Evolutionary conservation across 2,329 filamentous ascomycete genomes (phyloP), one percentile per base, ranked within the genome.

Genomic region (Colletotrichum tropicicola): DNA sequence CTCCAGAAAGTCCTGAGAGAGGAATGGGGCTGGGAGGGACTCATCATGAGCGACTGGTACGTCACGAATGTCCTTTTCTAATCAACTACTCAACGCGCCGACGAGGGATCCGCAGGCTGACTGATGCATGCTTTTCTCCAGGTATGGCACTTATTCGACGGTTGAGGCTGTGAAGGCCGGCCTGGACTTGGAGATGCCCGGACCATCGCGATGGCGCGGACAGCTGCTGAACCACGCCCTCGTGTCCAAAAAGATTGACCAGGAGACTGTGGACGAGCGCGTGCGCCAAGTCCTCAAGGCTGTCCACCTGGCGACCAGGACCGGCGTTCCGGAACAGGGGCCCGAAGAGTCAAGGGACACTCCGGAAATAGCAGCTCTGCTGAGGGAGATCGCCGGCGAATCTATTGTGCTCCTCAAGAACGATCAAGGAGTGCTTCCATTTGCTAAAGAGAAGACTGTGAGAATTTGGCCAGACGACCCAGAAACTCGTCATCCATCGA

Each of bases 321-420:
- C n/a, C n/a, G n/a, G n/a, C n/a, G 60, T 78, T 90, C 9, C 78
- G 89, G 32, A 43, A 54, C n/a, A 54, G 30, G 25, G 6, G 78
- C 77, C 82, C n/a, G 86, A 83, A 0, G 78, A 81, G 0, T 87
- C 89, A 71, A 78, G 3, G n/a, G n/a, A n/a, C n/a, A n/a, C n/a
- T n/a, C n/a, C n/a, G n/a, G n/a, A n/a, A n/a, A n/a, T n/a, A n/a
- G n/a, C n/a, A n/a, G n/a, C n/a, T 1, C 4, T 80, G 88, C 15
- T 79, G n/a, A n/a, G 87, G 17, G 79, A 83, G 25, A 75, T 87
- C 4, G 86, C 86, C 9, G 79, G 83, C 0, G 84, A 88, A 64
- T 86, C 85, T 0, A 85, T 91, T n/a, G 88, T 91, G 1, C 80
- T 91, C 13, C 77, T 92, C 45, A n/a, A n/a, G n/a, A n/a, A n/a